These are phyloP conservation scores for Sordaria brevicollis DNA, from an alignment of 495 filamentous ascomycete species.

Conservation along the genomic window DNA sequence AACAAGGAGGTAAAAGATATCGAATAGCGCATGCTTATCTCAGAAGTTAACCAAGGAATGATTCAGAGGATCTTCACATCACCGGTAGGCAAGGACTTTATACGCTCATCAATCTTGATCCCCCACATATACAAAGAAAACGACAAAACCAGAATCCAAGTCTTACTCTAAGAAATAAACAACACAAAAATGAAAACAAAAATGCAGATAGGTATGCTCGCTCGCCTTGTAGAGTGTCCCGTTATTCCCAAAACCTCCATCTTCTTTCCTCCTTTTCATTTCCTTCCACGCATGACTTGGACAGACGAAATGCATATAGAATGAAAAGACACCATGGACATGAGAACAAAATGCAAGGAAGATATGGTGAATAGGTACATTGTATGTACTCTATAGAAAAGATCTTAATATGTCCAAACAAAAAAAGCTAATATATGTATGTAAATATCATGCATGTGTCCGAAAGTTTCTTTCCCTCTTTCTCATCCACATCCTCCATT, in stretches of 20 bases:
- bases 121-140: background rate
- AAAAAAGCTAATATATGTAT: background rate
- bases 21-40: no score
- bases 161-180: background rate
- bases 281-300: no score
- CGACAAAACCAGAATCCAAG: background rate
- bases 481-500: background rate
- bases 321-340: no score
- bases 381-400: background rate
- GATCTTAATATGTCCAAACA: background rate
- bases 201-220: background rate
- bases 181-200: background rate
- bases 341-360: background rate
- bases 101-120: background rate
- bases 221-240: background rate
- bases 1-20: no score
- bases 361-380: background rate
- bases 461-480: background rate
- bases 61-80: background rate
- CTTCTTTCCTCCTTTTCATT: no score
- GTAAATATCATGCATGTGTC: background rate
- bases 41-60: no score
- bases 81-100: background rate
- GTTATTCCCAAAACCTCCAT: background rate
- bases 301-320: no score